Evolutionary conservation across 2,329 filamentous ascomycete genomes (phyloP).

Genomic region (Monosporascus sp.): DNA sequence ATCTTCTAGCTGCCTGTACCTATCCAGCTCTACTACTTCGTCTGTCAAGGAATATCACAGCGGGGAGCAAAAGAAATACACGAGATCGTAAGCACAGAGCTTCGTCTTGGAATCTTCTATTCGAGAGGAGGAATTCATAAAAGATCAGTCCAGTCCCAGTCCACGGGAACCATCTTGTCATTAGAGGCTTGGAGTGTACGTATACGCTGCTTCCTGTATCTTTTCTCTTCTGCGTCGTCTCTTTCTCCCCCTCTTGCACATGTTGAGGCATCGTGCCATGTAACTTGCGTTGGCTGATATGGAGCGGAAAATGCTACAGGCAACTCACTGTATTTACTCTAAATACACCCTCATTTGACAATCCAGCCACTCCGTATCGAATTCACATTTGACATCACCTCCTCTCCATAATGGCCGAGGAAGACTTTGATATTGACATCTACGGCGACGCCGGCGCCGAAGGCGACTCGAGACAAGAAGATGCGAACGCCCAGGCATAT

Average conservation of each 20-base stretch:
- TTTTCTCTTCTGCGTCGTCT: constrained; percentile 26
- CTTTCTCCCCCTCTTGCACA: constrained; percentile 11
- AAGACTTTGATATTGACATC: constrained; percentile 69
- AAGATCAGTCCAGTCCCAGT: not conserved
- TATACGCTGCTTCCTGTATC: constrained; percentile 42
- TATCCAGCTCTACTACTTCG: constrained; percentile 13
- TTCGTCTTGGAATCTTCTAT: constrained; percentile 49
- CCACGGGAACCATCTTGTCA: constrained; percentile 11
- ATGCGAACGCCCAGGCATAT: constrained; percentile 34
- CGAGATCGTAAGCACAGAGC: constrained; percentile 57
- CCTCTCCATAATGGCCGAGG: constrained; percentile 54
- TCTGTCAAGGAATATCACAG: constrained; percentile 11
- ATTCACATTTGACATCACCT: constrained; percentile 25
- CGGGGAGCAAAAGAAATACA: not conserved
- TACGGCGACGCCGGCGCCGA: constrained; percentile 56
- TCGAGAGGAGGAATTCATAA: constrained; percentile 9
- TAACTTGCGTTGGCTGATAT: constrained; percentile 31
- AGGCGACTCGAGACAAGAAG: constrained; percentile 29
- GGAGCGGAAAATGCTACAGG: constrained; percentile 29
- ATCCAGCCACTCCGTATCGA: constrained; percentile 21
- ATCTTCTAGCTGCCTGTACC: constrained; percentile 13
- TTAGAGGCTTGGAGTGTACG: constrained; percentile 45
- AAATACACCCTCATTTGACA: constrained; percentile 32
- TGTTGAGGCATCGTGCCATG: constrained; percentile 11
- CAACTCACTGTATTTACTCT: constrained; percentile 35